These are phyloP conservation scores for Neonectria neomacrospora DNA, from an alignment of 2,329 filamentous ascomycete genomes.

Conservation along the genomic window DNA sequence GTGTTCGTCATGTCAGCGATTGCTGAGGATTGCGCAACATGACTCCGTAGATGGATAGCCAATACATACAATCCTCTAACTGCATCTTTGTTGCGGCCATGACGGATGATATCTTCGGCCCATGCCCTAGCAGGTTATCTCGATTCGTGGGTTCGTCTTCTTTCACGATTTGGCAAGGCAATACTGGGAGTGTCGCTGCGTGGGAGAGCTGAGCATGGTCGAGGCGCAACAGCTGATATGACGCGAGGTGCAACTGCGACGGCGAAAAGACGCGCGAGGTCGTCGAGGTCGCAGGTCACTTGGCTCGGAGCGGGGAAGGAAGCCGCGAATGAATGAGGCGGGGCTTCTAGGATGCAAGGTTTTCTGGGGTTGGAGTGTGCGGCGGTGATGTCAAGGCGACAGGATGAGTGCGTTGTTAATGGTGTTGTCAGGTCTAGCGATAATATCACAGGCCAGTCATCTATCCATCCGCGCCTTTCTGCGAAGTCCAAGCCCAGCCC, in stretches of 20 bases:
- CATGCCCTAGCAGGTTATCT: conserved; percentile 42
- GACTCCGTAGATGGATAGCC: background rate
- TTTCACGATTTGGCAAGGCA: conserved; percentile 48
- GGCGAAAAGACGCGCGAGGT: conserved; percentile 45
- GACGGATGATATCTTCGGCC: conserved; percentile 55
- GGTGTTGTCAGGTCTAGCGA: conserved; percentile 38
- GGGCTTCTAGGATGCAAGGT: background rate
- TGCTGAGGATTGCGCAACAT: conserved; percentile 22
- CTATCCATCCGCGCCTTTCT: conserved; percentile 39
- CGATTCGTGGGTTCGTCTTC: conserved; percentile 20
- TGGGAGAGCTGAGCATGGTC: conserved; percentile 50
- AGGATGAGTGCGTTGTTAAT: conserved; percentile 32
- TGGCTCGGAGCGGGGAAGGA: conserved; percentile 6
- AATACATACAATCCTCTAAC: conserved; percentile 83
- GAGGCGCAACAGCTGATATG: conserved; percentile 37
- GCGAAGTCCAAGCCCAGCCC: conserved; percentile 33
- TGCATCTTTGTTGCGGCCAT: conserved; percentile 85
- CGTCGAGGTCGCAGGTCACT: conserved; percentile 34
- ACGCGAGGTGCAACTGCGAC: conserved; percentile 40
- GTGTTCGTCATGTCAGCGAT: conserved; percentile 40
- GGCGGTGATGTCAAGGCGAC: conserved; percentile 8
- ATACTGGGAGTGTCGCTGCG: conserved; percentile 45
- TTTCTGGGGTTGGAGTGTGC: background rate
- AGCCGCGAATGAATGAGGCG: background rate
- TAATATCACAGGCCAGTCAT: conserved; percentile 37